These are phyloP conservation scores for Trichophyton schoenleinii DNA, from an alignment of 2,329 filamentous ascomycete species.

Conservation along the genomic window DNA sequence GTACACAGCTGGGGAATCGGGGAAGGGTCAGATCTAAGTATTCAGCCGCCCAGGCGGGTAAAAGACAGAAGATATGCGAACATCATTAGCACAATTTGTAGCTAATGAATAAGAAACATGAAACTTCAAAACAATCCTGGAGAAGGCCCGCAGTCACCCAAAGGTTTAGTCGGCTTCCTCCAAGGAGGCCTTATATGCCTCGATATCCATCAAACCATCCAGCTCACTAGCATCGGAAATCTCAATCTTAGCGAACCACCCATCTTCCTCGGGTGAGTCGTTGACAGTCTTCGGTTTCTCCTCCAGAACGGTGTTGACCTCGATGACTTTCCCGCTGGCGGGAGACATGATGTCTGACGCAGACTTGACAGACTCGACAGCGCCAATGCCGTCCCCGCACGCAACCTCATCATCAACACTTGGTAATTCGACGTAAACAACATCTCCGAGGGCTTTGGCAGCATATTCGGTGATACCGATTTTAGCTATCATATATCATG, in stretches of 20 bases:
- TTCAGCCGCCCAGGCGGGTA: neutral
- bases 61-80: neutral
- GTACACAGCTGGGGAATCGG: neutral
- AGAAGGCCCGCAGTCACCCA: constrained; percentile 10
- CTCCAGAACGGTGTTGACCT: constrained; percentile 63
- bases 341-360: constrained; percentile 96
- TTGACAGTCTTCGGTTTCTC: constrained; percentile 83
- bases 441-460: constrained; percentile 81
- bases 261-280: constrained; percentile 75
- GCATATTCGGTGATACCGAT: constrained; percentile 86
- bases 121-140: too few species aligned
- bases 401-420: constrained; percentile 53
- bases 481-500: constrained; percentile 36
- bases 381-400: constrained; percentile 75
- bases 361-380: constrained; percentile 95
- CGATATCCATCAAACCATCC: constrained; percentile 62
- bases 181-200: constrained; percentile 61
- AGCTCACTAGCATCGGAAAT: constrained; percentile 58
- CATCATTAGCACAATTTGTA: neutral
- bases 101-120: neutral
- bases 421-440: constrained; percentile 94
- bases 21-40: neutral
- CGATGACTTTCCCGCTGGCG: constrained; percentile 61
- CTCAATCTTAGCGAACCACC: constrained; percentile 86
- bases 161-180: constrained; percentile 38